Percentiles rank a stretch among this genome's conserved stretches.
phyloP scores from a whole-genome alignment of 2,329 filamentous ascomycete species.

The Cercospora sp. region DNA sequence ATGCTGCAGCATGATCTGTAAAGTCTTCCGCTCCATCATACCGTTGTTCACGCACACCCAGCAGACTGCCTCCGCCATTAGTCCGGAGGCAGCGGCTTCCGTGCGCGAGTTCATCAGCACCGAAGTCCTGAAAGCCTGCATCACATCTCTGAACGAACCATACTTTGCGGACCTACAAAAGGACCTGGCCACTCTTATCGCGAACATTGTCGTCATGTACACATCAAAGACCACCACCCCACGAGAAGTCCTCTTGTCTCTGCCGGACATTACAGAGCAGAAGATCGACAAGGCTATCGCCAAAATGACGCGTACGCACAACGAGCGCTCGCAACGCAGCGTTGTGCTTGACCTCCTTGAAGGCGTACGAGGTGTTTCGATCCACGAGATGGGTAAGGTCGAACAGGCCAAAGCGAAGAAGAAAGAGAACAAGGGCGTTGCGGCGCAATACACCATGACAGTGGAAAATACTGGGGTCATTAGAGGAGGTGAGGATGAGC shows the following conservation, averaged over 20 bases:
- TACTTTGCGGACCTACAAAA: constrained; percentile 97
- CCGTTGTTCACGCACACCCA: constrained; percentile 66
- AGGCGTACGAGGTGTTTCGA: constrained; percentile 83
- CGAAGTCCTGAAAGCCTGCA: constrained; percentile 85
- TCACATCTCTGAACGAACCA: constrained; percentile 86
- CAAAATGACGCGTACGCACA: constrained; percentile 39
- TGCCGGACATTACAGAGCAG: constrained; percentile 71
- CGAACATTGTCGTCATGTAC: constrained; percentile 78
- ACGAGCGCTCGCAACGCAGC: constrained; percentile 72
- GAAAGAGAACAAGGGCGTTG: constrained; percentile 33
- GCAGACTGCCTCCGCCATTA: constrained; percentile 14
- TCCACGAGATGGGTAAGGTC: constrained; percentile 90
- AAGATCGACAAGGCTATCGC: constrained; percentile 61
- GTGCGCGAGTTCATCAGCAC: constrained; percentile 88
- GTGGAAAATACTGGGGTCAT: constrained; percentile 44
- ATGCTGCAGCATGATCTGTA: constrained; percentile 80
- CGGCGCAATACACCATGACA: constrained; percentile 40
- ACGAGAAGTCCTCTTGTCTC: constrained; percentile 69
- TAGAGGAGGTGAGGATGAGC: constrained; percentile 42
- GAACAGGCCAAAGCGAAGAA: constrained; percentile 37
- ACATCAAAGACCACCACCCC: constrained; percentile 68
- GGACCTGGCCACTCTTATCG: constrained; percentile 84
- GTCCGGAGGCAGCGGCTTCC: constrained; percentile 52
- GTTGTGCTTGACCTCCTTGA: constrained; percentile 82
- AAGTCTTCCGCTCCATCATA: constrained; percentile 82